Conservation (phyloP, 2,329 filamentous ascomycete species). For the Orbilia oligospora region DNA sequence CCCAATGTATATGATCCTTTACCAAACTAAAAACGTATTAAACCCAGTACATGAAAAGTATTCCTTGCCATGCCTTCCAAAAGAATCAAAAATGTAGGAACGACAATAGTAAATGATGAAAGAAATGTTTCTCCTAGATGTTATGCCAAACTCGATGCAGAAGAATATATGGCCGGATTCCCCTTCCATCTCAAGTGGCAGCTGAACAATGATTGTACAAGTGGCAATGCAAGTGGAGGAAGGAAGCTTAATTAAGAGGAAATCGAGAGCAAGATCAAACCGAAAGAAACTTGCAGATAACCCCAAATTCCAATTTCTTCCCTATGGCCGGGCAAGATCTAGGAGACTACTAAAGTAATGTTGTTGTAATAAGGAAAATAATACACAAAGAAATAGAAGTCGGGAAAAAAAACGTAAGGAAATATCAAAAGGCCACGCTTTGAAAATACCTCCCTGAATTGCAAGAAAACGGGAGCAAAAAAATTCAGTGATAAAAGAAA, state of each 20-base stretch:
- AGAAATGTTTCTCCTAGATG: slow-evolving; percentile 22
- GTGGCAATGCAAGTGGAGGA: not conserved
- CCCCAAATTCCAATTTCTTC: slow-evolving; percentile 15
- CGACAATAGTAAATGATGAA: slow-evolving; percentile 25
- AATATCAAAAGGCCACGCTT: slow-evolving; percentile 47
- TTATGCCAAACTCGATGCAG: slow-evolving; percentile 21
- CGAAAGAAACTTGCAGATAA: not conserved
- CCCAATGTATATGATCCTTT: slow-evolving; percentile 50
- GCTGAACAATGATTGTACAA: not conserved
- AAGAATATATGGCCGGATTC: not conserved
- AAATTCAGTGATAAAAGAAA: slow-evolving; percentile 19
- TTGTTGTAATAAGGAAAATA: slow-evolving; percentile 48
- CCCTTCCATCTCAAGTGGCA: slow-evolving; percentile 7
- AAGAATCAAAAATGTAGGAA: not conserved
- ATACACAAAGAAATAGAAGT: slow-evolving; percentile 39
- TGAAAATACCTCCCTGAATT: slow-evolving; percentile 30
- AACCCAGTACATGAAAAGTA: slow-evolving; percentile 29
- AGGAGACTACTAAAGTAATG: slow-evolving; percentile 18
- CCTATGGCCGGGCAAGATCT: not conserved
- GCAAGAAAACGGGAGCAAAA: slow-evolving; percentile 19
- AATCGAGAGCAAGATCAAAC: not conserved
- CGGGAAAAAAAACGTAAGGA: slow-evolving; percentile 6
- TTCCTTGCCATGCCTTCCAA: slow-evolving; percentile 32
- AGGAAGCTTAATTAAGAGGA: not conserved
- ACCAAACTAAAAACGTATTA: slow-evolving; percentile 20